Percentiles rank a stretch among this genome's conserved stretches.
phyloP scores from a whole-genome alignment of 768 basidiomycete genomes.

The Amanita brunnescens region DNA sequence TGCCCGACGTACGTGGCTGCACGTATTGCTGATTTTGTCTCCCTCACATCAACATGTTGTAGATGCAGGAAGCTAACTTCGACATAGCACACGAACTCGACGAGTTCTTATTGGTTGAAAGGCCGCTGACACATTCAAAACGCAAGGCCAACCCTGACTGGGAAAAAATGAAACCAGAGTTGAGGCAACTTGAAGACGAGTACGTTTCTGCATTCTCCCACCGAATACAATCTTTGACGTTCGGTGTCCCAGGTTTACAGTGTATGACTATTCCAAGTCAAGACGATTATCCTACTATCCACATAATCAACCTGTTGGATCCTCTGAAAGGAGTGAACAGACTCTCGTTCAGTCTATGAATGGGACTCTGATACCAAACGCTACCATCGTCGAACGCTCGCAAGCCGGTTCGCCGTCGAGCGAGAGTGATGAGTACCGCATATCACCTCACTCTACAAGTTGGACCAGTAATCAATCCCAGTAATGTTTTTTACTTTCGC shows the following conservation, averaged over 20 bases:
- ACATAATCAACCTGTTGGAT: constrained; percentile 58
- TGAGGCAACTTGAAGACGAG: constrained; percentile 92
- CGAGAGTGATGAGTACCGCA: constrained; percentile 21
- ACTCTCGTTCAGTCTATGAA: constrained; percentile 34
- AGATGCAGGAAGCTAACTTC: constrained; percentile 98
- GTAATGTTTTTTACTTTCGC: background rate
- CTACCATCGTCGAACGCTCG: constrained; percentile 41
- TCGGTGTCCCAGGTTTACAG: constrained; percentile 56
- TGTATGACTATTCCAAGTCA: constrained; percentile 75
- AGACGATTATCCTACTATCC: constrained; percentile 82
- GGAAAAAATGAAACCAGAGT: constrained; percentile 85
- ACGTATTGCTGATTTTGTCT: background rate
- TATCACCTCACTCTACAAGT: constrained; percentile 3
- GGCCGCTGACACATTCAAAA: constrained; percentile 91
- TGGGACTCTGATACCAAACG: constrained; percentile 33
- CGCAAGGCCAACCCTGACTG: constrained; percentile 82
- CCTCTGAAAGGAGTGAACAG: constrained; percentile 32
- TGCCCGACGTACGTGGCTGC: constrained; percentile 72
- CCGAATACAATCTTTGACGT: constrained; percentile 6
- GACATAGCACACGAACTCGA: constrained; percentile 96
- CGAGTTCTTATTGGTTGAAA: constrained; percentile 95
- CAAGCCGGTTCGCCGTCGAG: constrained; percentile 35
- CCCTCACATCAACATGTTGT: constrained; percentile 2
- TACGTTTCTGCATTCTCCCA: constrained; percentile 26
- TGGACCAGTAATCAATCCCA: background rate